Conservation (phyloP, 2,329 filamentous ascomycete genomes). For the Cytospora mali region DNA sequence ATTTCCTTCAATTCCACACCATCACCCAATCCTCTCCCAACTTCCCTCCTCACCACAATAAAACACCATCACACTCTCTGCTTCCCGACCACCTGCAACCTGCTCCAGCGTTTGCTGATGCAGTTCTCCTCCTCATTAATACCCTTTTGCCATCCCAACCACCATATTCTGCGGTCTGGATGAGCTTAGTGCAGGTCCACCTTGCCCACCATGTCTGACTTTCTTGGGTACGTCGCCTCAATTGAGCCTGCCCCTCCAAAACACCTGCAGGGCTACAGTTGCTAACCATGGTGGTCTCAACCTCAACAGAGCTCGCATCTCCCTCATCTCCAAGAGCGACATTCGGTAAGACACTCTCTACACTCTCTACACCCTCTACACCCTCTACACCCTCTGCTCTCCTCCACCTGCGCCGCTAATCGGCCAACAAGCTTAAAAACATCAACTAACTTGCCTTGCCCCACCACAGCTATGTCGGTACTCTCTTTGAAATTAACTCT, state of each 20-base stretch:
- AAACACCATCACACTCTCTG: slow-evolving; percentile 9
- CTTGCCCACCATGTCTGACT: slow-evolving; percentile 56
- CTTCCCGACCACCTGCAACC: background rate
- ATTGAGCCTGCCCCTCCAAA: slow-evolving; percentile 26
- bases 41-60: slow-evolving; percentile 5
- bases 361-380: background rate
- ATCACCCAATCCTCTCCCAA: background rate
- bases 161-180: slow-evolving; percentile 9
- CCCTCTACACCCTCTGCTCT: background rate
- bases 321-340: slow-evolving; percentile 94
- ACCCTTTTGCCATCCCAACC: background rate
- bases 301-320: slow-evolving; percentile 78
- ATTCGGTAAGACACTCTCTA: slow-evolving; percentile 70
- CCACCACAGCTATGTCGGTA: slow-evolving; percentile 82
- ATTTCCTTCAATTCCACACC: slow-evolving; percentile 4
- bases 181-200: slow-evolving; percentile 18
- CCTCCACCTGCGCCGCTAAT: slow-evolving; percentile 11
- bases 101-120: slow-evolving; percentile 17
- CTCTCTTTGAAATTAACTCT: slow-evolving; percentile 96
- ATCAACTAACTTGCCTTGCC: slow-evolving; percentile 39
- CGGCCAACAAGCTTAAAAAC: too few relatives aligned
- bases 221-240: slow-evolving; percentile 53
- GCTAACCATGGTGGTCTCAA: slow-evolving; percentile 37
- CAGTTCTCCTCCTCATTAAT: slow-evolving; percentile 5
- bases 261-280: slow-evolving; percentile 27